Evolutionary conservation across 441 rosid genomes (phyloP), one percentile per base, ranked within the genome.

Genomic region (Isatis lusitanica): DNA sequence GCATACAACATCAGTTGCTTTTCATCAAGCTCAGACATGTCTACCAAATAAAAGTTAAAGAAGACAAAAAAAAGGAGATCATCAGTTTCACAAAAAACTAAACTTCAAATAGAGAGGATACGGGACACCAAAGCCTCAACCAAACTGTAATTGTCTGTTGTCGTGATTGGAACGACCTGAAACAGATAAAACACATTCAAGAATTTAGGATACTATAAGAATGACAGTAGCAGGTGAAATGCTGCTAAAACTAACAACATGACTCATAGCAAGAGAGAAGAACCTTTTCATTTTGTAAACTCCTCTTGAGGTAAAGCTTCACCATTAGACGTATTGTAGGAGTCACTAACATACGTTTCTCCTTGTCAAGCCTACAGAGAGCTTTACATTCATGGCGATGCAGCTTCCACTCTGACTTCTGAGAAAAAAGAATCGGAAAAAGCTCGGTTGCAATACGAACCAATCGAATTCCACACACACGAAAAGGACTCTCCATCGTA

Each of bases 1-100:
- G 97, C 99, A 80, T 92, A 95, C 35, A 93, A 83, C 82, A 95
- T 67, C 74, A 90, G 82, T 78, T 86, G 98, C 85, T 91, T 85
- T 83, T 95, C 94, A 71, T 91, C 88, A 64, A 90, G 77, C 66
- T 86, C 89, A 42, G 85, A 81, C 84, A 95, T 87, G 63, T 95
- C 99, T 52, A 58, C 60, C 75, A 79, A 71, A 65, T 58, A 55
- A 26, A 83, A 55, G 85, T 85, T 74, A 83, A 87, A 78, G 74
- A 82, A 78, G 79, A 66, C 48, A 69, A 56, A 3, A 16, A 4
- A 6, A 58, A 9, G 5, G 44, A 44, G 39, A 31, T 58, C 5
- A 63, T 39, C 42, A 61, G 7, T 48, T 21, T 63, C 69, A 42
- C 39, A 78, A 26, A 3, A 74, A 35, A 36, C 66, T 52, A 36